A percentile compares a stretch with the other conserved stretches of the same genome.
Conservation (phyloP, 257 asterid species). For the Jasminum sambac region DNA sequence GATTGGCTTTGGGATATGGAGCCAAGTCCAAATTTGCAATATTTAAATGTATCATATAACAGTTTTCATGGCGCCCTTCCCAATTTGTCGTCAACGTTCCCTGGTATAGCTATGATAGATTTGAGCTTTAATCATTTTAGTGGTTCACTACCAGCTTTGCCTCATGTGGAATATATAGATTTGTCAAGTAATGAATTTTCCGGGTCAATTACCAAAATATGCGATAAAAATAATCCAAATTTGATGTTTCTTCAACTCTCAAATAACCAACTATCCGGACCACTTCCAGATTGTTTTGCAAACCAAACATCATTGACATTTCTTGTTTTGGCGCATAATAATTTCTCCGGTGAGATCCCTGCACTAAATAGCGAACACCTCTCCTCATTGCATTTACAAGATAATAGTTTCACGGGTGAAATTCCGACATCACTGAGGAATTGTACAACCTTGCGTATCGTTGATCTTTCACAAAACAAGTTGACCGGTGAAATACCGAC, state of each 20-base stretch:
- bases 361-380: background rate
- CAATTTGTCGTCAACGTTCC: conserved; percentile 4
- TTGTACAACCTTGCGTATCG: background rate
- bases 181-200: conserved; percentile 26
- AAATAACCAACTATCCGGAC: conserved; percentile 21
- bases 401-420: conserved; percentile 15
- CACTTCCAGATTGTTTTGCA: conserved; percentile 26
- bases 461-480: conserved; percentile 19
- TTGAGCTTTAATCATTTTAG: conserved; percentile 11
- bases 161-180: background rate
- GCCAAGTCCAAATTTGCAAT: background rate
- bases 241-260: conserved; percentile 25
- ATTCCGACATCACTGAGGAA: conserved; percentile 11
- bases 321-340: conserved; percentile 20
- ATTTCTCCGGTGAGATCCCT: conserved; percentile 18
- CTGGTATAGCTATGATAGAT: background rate
- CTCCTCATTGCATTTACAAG: conserved; percentile 1
- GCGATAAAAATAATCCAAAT: background rate
- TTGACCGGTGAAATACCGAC: background rate
- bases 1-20: conserved; percentile 24
- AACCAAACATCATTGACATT: background rate
- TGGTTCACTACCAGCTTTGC: too few relatives aligned
- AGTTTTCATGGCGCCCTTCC: conserved; percentile 20
- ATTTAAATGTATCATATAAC: conserved; percentile 28
- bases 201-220: conserved; percentile 13